Evolutionary conservation across 306 rosid species (phyloP).

Genomic region (Rosa multiflora): DNA sequence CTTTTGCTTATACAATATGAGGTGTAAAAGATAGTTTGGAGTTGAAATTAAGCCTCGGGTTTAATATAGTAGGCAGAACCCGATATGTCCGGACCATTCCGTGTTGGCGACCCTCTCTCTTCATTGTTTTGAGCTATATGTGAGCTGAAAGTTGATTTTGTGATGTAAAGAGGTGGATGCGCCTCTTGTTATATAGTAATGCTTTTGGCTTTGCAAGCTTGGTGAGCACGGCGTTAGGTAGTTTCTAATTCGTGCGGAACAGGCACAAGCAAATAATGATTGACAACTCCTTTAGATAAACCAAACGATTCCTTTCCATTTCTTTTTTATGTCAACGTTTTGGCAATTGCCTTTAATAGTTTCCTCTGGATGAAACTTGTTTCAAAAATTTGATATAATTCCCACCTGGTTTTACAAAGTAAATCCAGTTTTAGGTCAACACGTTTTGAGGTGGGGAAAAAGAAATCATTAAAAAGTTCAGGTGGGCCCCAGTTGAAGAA

Average conservation of each 20-base stretch:
- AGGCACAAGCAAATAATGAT: slow-evolving; percentile 16
- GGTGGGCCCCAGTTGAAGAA: no score
- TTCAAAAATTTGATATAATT: no score
- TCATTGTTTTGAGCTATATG: slow-evolving; percentile 49
- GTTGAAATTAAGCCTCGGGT: slow-evolving; percentile 45
- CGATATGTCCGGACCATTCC: slow-evolving; percentile 59
- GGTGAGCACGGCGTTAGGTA: slow-evolving; percentile 43
- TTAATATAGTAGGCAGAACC: slow-evolving; percentile 44
- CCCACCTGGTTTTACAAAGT: not conserved
- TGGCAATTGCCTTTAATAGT: not conserved
- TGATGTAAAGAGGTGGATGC: not conserved
- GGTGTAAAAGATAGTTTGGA: not conserved
- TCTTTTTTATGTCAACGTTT: not conserved
- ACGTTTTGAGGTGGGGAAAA: no score
- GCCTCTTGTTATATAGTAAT: not conserved
- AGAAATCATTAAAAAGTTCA: no score
- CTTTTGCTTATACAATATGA: slow-evolving; percentile 17
- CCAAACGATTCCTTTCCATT: not conserved
- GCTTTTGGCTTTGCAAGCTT: slow-evolving; percentile 23
- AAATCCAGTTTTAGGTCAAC: no score
- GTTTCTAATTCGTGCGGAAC: slow-evolving; percentile 31
- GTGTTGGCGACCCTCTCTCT: slow-evolving; percentile 81
- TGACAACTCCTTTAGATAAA: slow-evolving; percentile 23
- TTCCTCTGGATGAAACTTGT: not conserved
- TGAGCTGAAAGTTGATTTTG: not conserved